phyloP scores from a whole-genome alignment of 2,329 filamentous ascomycete species.

The Neurospora sp. region DNA sequence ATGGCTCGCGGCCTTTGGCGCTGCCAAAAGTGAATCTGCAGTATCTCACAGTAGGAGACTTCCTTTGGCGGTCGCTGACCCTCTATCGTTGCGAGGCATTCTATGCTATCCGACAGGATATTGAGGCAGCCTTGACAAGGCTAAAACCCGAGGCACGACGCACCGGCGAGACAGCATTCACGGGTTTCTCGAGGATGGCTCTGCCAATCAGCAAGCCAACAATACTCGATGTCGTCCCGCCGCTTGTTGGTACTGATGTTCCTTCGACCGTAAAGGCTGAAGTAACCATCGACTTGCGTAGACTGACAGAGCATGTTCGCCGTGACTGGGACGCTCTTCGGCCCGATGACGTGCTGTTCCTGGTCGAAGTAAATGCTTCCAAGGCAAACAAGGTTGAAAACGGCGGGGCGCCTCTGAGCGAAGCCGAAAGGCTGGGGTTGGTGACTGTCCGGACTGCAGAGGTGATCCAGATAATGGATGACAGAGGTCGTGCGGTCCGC shows the following conservation, averaged over 20 bases:
- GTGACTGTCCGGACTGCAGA: constrained; percentile 70
- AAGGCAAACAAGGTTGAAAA: constrained; percentile 43
- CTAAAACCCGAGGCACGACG: constrained; percentile 59
- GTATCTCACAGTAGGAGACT: constrained; percentile 89
- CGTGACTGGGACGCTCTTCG: constrained; percentile 85
- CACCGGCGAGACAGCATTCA: constrained; percentile 60
- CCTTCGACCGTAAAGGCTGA: constrained; percentile 84
- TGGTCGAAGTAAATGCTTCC: constrained; percentile 63
- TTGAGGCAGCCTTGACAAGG: constrained; percentile 72
- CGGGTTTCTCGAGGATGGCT: constrained; percentile 86
- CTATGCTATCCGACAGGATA: constrained; percentile 84
- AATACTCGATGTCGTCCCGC: constrained; percentile 74
- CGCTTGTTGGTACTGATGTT: constrained; percentile 71
- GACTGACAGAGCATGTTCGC: constrained; percentile 64
- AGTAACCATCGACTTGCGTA: constrained; percentile 72
- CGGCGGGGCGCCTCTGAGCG: constrained; percentile 33
- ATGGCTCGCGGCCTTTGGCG: constrained; percentile 77
- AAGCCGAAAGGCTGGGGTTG: constrained; percentile 56
- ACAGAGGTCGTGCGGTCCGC: constrained; percentile 65
- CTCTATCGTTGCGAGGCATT: constrained; percentile 86
- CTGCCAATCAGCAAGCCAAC: constrained; percentile 76
- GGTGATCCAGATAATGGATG: constrained; percentile 76
- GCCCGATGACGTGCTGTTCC: constrained; percentile 80
- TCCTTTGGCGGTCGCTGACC: constrained; percentile 88
- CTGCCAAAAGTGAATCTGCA: constrained; percentile 93